Evolutionary conservation across 2,329 filamentous ascomycete genomes (phyloP).

Genomic region (Pestalotiopsis sp.): DNA sequence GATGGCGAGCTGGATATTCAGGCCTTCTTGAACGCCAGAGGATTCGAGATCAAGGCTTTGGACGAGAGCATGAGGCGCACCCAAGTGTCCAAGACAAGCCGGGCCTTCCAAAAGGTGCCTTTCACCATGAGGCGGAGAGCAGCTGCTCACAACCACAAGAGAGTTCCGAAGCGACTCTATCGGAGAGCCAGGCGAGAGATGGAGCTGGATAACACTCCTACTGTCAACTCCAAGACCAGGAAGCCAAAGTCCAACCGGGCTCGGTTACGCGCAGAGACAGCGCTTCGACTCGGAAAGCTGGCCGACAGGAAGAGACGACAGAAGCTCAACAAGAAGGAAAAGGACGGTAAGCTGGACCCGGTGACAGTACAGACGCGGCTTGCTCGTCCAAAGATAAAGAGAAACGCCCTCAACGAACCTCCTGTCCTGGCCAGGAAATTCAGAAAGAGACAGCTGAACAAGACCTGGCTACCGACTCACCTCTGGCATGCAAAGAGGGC

Average conservation of each 20-base stretch:
- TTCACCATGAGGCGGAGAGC: constrained; percentile 82
- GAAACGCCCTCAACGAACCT: constrained; percentile 69
- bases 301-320: constrained; percentile 52
- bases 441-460: constrained; percentile 81
- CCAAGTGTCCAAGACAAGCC: constrained; percentile 61
- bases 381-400: constrained; percentile 68
- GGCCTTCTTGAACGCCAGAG: constrained; percentile 80
- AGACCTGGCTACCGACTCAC: constrained; percentile 95
- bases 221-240: constrained; percentile 66
- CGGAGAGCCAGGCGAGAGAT: constrained; percentile 73
- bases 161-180: constrained; percentile 78
- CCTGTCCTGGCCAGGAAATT: constrained; percentile 63
- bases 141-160: constrained; percentile 92
- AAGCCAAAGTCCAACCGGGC: constrained; percentile 61
- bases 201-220: constrained; percentile 88
- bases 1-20: constrained; percentile 85
- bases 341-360: constrained; percentile 33
- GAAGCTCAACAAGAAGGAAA: constrained; percentile 34
- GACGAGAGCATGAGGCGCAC: constrained; percentile 80
- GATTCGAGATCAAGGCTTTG: constrained; percentile 86
- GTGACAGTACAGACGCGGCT: constrained; percentile 40
- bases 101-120: constrained; percentile 91
- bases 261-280: constrained; percentile 73
- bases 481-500: constrained; percentile 92
- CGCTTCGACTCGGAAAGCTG: constrained; percentile 68